Conservation (phyloP, 192 early-diverging fungal species). For the Coemansia biformis region DNA sequence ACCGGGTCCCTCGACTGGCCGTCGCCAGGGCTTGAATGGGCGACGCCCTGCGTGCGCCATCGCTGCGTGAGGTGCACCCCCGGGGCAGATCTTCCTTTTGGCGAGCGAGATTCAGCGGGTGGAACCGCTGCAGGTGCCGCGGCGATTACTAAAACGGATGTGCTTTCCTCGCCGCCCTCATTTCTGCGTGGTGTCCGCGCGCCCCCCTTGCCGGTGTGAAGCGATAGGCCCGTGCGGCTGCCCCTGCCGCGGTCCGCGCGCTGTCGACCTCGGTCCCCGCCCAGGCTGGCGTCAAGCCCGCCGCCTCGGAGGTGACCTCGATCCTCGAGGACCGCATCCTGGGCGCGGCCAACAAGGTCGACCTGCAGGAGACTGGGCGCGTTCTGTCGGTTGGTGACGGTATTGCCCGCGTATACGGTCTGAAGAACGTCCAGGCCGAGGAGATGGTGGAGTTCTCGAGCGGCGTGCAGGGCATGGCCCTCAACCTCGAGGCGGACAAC, state of each 20-base stretch:
- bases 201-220: no score
- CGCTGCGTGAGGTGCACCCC: no score
- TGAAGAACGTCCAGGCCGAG: constrained; percentile 98
- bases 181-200: no score
- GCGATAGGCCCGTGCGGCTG: constrained; percentile 49
- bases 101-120: no score
- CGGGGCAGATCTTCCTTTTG: no score
- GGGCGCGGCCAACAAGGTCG: constrained; percentile 73
- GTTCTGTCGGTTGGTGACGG: constrained; percentile 99
- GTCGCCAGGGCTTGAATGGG: no score
- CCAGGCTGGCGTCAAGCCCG: constrained; percentile 53
- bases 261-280: constrained; percentile 44
- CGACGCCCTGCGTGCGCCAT: no score
- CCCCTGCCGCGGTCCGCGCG: constrained; percentile 43
- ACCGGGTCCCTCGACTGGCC: no score
- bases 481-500: constrained; percentile 99
- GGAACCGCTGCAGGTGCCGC: no score
- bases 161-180: no score
- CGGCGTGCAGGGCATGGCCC: constrained; percentile 98
- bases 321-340: constrained; percentile 97
- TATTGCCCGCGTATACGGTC: constrained; percentile 99
- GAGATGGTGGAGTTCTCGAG: constrained; percentile 99
- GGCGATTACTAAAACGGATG: no score
- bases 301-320: constrained; percentile 92
- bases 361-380: constrained; percentile 97